phyloP scores from a whole-genome alignment of 169 alveolate species.

The Plasmodium cynomolgi region DNA sequence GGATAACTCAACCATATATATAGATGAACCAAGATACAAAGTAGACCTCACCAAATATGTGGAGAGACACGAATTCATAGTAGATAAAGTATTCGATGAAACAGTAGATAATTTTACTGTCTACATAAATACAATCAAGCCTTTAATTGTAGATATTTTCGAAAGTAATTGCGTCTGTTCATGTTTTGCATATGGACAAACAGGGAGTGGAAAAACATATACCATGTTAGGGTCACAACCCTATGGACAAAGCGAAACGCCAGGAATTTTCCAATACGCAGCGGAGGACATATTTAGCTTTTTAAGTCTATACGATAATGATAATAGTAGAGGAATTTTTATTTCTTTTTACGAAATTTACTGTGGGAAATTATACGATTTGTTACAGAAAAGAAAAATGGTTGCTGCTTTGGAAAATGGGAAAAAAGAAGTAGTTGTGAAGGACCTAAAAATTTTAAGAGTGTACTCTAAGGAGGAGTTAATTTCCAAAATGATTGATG shows the following conservation, averaged over 20 bases:
- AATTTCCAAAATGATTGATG: slow-evolving; percentile 91
- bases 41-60: slow-evolving; percentile 93
- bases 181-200: slow-evolving; percentile 98
- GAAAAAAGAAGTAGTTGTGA: slow-evolving; percentile 95
- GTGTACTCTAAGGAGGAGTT: slow-evolving; percentile 91
- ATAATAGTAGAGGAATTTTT: slow-evolving; percentile 81
- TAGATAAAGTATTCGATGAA: slow-evolving; percentile 92
- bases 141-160: slow-evolving; percentile 95
- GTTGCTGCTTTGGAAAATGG: slow-evolving; percentile 91
- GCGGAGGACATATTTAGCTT: slow-evolving; percentile 93
- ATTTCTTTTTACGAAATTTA: slow-evolving; percentile 99
- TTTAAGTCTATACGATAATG: slow-evolving; percentile 82
- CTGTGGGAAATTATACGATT: slow-evolving; percentile 98
- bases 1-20: slow-evolving; percentile 80
- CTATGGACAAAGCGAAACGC: slow-evolving; percentile 80
- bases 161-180: slow-evolving; percentile 93
- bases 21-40: slow-evolving; percentile 80
- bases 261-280: slow-evolving; percentile 96
- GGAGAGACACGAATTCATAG: slow-evolving; percentile 92
- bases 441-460: slow-evolving; percentile 91
- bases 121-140: slow-evolving; percentile 91
- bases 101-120: slow-evolving; percentile 89
- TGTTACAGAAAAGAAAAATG: slow-evolving; percentile 94
- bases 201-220: slow-evolving; percentile 98
- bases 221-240: slow-evolving; percentile 97